These are phyloP conservation scores for Rubia tinctorum DNA, from an alignment of 305 asterid genomes.

Conservation along the genomic window DNA sequence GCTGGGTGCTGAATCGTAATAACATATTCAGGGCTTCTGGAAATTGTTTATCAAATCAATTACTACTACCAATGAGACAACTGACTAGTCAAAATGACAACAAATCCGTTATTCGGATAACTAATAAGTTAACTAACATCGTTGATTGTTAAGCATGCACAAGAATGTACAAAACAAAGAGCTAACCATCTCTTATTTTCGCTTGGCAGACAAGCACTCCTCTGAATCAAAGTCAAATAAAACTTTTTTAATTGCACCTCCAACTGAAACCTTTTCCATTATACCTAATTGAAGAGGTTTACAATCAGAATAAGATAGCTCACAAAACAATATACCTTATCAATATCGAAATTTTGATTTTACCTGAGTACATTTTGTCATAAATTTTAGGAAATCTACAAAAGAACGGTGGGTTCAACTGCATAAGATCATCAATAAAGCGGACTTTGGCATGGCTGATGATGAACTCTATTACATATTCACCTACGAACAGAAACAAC, in stretches of 20 bases:
- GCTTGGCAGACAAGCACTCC: too few species aligned
- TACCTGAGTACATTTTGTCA: conserved; percentile 80
- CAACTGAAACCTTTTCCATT: conserved; percentile 69
- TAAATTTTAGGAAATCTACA: conserved; percentile 93
- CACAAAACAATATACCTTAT: background rate
- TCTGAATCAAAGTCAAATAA: conserved; percentile 58
- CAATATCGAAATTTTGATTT: background rate
- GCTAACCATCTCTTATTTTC: too few species aligned
- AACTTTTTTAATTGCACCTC: conserved; percentile 63
- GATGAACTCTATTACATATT: conserved; percentile 86
- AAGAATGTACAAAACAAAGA: too few species aligned
- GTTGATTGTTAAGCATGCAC: too few species aligned
- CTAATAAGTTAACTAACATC: too few species aligned
- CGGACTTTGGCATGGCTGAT: conserved; percentile 88
- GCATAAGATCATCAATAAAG: conserved; percentile 78
- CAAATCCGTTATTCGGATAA: too few species aligned
- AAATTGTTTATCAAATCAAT: too few species aligned
- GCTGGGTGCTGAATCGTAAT: too few species aligned
- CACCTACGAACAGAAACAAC: conserved; percentile 39
- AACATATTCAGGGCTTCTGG: too few species aligned
- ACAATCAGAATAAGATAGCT: conserved; percentile 1
- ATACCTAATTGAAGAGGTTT: conserved; percentile 41
- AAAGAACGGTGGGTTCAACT: conserved; percentile 76
- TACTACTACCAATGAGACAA: too few species aligned
- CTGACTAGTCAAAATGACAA: too few species aligned